Evolutionary conservation across 352 stramenopile genomes (phyloP), one percentile per base, ranked within the genome.

Genomic region (Phytophthora sojae): DNA sequence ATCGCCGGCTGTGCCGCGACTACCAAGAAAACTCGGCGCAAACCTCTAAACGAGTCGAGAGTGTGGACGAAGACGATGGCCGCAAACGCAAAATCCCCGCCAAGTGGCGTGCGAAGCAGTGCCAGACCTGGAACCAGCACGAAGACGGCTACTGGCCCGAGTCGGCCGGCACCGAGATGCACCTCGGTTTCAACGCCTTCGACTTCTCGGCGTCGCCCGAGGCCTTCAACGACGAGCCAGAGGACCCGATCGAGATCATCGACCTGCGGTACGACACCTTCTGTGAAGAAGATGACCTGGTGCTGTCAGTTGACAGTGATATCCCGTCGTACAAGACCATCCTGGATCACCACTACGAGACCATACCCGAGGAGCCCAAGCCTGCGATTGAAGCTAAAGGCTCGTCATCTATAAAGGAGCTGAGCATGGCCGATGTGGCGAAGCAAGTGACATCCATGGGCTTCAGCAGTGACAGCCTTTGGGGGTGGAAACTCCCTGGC

Each of bases 1-100:
- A 75, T 52, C 75, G 80, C 25, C 76, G 71, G 49, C 64, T 77
- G 47, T 62, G 67, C 58, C 77, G 79, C 7, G 35, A 53, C 21
- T 73, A 75, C 35, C 57, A 67, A 7, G 45, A 50, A 9, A 25
- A 32, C 35, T 19, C 35, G 30, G 30, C 32, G 3, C 42, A 58
- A 11, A 25, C 32, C 11, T 3, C n/a, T 7, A 49, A 49, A 6
- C 60, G 26, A 30, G 26, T 61, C 8, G 57, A 71, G 39, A 49
- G 63, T 9, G 26, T 70, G 23, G 42, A 75, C 4, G 59, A 67
- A 6, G 62, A 75, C 4, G 64, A 81, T 11, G 64, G 72, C 3
- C 77, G 77, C 23, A 69, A 63, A 19, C 76, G 78, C 58, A 88
- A 88, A 51, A 68, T 76, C 6, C 65, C 73, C 35, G 35, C 64